A percentile compares a stretch with the other conserved stretches of the same genome.
Conservation (phyloP, 257 asterid genomes). For the Plectranthus barbatus region DNA sequence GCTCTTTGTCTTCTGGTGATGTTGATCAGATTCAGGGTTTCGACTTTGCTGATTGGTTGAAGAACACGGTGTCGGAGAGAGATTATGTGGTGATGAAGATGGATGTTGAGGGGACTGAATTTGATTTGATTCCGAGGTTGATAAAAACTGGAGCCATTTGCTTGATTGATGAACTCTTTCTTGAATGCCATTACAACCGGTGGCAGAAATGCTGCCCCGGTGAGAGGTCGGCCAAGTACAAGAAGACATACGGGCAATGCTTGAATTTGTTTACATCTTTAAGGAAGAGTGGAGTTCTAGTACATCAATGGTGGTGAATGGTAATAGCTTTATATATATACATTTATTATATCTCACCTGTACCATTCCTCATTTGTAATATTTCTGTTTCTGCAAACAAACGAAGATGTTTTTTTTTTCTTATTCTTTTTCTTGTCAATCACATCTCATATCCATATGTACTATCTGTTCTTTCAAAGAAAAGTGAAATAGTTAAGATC, state of each 20-base stretch:
- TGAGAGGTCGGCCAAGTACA: conserved; percentile 68
- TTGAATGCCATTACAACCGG: conserved; percentile 91
- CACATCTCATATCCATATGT: conserved; percentile 18
- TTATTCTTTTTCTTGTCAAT: neutral
- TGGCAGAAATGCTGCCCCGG: conserved; percentile 99
- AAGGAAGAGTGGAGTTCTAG: conserved; percentile 80
- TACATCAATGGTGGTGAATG: conserved; percentile 94
- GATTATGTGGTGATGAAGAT: conserved; percentile 95
- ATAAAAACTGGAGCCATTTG: conserved; percentile 81
- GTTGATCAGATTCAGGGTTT: conserved; percentile 83
- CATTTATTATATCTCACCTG: no score
- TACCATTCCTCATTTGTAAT: conserved; percentile 4
- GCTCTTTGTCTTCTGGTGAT: conserved; percentile 31
- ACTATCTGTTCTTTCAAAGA: conserved; percentile 16
- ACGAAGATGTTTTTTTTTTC: conserved; percentile 19
- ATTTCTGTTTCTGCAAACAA: conserved; percentile 19
- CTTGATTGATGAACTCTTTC: conserved; percentile 84
- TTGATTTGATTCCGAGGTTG: conserved; percentile 79
- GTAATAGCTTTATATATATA: conserved; percentile 22
- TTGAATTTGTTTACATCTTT: conserved; percentile 71
- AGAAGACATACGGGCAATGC: conserved; percentile 81
- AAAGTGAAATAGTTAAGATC: conserved; percentile 13
- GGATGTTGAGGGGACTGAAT: conserved; percentile 99
- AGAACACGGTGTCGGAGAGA: conserved; percentile 48
- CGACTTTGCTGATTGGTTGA: conserved; percentile 89